Evolutionary conservation across 192 early-diverging fungal genomes (phyloP).

Genomic region (Chytriomyces confervae): DNA sequence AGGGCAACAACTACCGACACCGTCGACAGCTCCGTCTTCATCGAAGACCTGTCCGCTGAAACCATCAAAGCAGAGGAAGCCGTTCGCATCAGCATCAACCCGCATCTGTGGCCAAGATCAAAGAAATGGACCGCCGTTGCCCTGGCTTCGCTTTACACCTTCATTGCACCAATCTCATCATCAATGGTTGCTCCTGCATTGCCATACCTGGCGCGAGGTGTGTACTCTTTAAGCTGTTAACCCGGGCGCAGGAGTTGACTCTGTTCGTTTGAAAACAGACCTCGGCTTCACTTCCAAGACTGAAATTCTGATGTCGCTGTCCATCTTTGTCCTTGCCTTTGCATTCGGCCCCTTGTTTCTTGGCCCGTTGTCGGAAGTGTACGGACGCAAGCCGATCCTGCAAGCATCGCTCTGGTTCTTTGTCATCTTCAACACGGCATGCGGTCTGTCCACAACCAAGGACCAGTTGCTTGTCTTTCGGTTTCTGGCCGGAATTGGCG

Average conservation of each 20-base stretch:
- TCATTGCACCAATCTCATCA: slow-evolving; percentile 55
- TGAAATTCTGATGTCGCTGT: slow-evolving; percentile 52
- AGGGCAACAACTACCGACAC: too few species aligned
- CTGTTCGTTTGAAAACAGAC: slow-evolving; percentile 6
- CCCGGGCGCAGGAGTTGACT: too few species aligned
- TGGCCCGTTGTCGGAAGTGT: slow-evolving; percentile 58
- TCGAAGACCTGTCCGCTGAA: background rate
- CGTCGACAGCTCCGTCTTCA: background rate
- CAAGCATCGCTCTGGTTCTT: slow-evolving; percentile 47
- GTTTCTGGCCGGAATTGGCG: slow-evolving; percentile 52
- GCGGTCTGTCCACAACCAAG: slow-evolving; percentile 47
- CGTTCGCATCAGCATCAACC: background rate
- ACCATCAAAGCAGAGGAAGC: background rate
- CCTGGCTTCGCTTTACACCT: slow-evolving; percentile 46
- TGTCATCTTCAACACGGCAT: slow-evolving; percentile 52
- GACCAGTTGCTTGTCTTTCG: slow-evolving; percentile 50
- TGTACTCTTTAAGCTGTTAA: too few species aligned
- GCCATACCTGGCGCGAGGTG: slow-evolving; percentile 28
- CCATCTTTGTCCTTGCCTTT: slow-evolving; percentile 51
- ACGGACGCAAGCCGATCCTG: slow-evolving; percentile 56
- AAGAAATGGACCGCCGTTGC: slow-evolving; percentile 44
- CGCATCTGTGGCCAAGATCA: background rate
- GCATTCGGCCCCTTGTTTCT: slow-evolving; percentile 57
- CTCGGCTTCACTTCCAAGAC: slow-evolving; percentile 42
- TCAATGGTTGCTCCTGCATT: slow-evolving; percentile 58